These are phyloP conservation scores for Rhizopogon sp. DNA, from an alignment of 768 basidiomycete species.

Conservation along the genomic window DNA sequence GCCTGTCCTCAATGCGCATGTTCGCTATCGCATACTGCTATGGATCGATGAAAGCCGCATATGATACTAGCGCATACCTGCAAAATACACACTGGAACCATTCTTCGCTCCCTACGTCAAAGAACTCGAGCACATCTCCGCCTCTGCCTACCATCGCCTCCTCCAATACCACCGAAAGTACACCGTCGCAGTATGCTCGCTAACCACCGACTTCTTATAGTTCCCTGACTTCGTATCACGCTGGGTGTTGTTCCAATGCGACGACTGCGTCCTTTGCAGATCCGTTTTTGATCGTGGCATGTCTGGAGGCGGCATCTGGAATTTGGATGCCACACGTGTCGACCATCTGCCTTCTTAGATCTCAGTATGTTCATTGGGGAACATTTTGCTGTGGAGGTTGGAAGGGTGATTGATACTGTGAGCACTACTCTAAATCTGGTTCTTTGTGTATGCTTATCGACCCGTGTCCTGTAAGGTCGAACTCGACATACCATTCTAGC, in stretches of 20 bases:
- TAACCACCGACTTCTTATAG: slow-evolving; percentile 32
- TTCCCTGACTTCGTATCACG: slow-evolving; percentile 23
- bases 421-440: neutral
- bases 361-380: slow-evolving; percentile 27
- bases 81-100: slow-evolving; percentile 30
- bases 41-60: slow-evolving; percentile 18
- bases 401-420: neutral
- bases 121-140: slow-evolving; percentile 35
- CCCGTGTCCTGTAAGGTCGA: slow-evolving; percentile 17
- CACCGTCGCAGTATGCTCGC: slow-evolving; percentile 22
- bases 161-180: slow-evolving; percentile 32
- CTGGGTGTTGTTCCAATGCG: too few relatives aligned
- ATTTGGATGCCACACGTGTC: slow-evolving; percentile 21
- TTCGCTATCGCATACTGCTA: slow-evolving; percentile 37
- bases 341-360: slow-evolving; percentile 25
- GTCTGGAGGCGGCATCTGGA: slow-evolving; percentile 19
- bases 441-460: neutral
- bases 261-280: slow-evolving; percentile 6
- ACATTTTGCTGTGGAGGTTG: slow-evolving; percentile 24
- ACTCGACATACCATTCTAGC: slow-evolving; percentile 24
- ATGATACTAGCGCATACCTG: slow-evolving; percentile 22
- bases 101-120: slow-evolving; percentile 26
- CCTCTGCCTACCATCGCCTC: slow-evolving; percentile 28
- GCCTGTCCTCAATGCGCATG: slow-evolving; percentile 23
- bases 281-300: slow-evolving; percentile 25